Conservation (phyloP, 2,329 filamentous ascomycete genomes). For the Aspergillus fructus region DNA sequence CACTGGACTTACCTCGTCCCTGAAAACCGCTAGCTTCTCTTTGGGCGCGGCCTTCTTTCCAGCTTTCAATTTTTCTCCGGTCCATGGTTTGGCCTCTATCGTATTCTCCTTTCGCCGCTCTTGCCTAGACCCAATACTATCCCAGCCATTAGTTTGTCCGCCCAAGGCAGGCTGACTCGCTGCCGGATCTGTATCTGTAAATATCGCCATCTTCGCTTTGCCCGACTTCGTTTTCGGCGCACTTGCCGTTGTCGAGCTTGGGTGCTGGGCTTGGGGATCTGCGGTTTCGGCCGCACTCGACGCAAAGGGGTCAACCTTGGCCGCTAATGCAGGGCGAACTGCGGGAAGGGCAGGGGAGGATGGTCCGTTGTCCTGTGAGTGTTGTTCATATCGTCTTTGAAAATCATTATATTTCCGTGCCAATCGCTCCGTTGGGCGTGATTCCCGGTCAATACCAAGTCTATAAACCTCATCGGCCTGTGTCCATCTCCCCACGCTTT, state of each 20-base stretch:
- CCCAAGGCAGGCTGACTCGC: constrained; percentile 57
- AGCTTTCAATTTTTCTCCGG: constrained; percentile 82
- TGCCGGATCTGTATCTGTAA: constrained; percentile 71
- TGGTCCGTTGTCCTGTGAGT: constrained; percentile 65
- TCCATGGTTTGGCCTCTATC: constrained; percentile 84
- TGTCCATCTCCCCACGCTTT: constrained; percentile 76
- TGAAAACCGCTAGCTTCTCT: constrained; percentile 88
- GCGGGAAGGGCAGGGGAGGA: constrained; percentile 83
- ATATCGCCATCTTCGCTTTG: constrained; percentile 84
- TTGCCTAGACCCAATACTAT: constrained; percentile 80
- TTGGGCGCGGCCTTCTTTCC: constrained; percentile 76
- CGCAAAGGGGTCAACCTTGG: constrained; percentile 82
- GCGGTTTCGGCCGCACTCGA: constrained; percentile 47
- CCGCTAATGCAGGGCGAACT: constrained; percentile 76
- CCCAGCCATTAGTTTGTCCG: constrained; percentile 73
- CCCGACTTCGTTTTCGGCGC: constrained; percentile 60
- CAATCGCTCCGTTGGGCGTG: constrained; percentile 75
- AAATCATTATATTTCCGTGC: constrained; percentile 92
- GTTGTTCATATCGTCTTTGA: constrained; percentile 71
- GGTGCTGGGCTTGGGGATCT: constrained; percentile 66
- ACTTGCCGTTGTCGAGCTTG: constrained; percentile 49
- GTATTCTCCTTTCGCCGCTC: constrained; percentile 94
- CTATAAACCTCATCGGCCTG: constrained; percentile 95
- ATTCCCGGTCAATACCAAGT: constrained; percentile 84
- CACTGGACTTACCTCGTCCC: constrained; percentile 79